These are phyloP conservation scores for Rhododendron henanense DNA, from an alignment of 148 eudicot species.

Conservation along the genomic window DNA sequence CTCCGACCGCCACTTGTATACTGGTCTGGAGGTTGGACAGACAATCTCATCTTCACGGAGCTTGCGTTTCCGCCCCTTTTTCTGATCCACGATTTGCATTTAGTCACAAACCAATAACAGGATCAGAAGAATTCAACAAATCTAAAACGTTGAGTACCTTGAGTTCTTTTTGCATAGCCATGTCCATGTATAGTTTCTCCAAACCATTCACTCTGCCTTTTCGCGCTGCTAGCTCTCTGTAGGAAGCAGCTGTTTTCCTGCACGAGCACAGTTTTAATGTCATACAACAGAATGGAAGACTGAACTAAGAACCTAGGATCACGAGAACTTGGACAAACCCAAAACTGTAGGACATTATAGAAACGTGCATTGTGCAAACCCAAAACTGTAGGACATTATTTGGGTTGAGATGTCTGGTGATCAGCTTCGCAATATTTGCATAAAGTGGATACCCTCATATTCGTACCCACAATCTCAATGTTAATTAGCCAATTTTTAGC, in stretches of 20 bases:
- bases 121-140: neutral
- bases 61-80: slow-evolving; percentile 81
- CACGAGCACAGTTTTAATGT: neutral
- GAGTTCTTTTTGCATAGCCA: slow-evolving; percentile 83
- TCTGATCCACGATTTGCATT: slow-evolving; percentile 37
- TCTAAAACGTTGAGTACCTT: slow-evolving; percentile 43
- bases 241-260: slow-evolving; percentile 69
- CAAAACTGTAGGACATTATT: neutral
- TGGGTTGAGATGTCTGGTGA: neutral
- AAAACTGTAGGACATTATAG: neutral
- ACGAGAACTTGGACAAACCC: neutral
- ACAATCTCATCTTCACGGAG: slow-evolving; percentile 79
- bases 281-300: neutral
- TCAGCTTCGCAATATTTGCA: neutral
- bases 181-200: slow-evolving; percentile 62
- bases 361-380: neutral
- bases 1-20: slow-evolving; percentile 50
- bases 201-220: slow-evolving; percentile 57
- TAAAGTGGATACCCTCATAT: neutral
- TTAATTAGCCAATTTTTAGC: neutral
- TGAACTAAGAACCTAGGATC: neutral
- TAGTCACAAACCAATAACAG: neutral
- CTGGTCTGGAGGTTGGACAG: slow-evolving; percentile 54
- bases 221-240: slow-evolving; percentile 68
- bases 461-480: neutral